Conservation (phyloP, 495 filamentous ascomycete genomes). For the Hypoxylon lienhwacheense region DNA sequence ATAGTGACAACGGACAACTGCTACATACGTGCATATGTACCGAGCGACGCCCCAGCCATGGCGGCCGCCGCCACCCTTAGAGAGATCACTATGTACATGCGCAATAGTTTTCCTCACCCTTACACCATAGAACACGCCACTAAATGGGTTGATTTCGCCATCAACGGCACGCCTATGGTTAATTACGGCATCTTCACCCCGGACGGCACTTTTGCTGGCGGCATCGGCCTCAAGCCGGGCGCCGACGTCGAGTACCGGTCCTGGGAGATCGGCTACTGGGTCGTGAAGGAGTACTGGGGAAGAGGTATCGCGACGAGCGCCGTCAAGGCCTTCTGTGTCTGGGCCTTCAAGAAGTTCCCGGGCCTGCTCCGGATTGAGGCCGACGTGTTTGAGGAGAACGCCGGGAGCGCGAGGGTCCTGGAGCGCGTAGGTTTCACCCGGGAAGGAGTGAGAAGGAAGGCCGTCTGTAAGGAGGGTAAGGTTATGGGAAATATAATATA, state of each 20-base stretch:
- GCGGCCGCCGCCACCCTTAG: constrained; percentile 35
- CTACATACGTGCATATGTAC: constrained; percentile 38
- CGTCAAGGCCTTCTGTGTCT: constrained; percentile 20
- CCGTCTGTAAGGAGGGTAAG: constrained; percentile 40
- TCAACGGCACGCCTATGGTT: constrained; percentile 8
- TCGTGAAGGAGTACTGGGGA: constrained; percentile 43
- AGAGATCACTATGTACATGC: constrained; percentile 41
- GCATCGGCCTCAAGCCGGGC: constrained; percentile 37
- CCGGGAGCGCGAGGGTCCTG: constrained; percentile 40
- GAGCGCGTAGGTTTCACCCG: constrained; percentile 41
- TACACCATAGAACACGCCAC: constrained; percentile 41
- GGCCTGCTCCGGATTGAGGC: constrained; percentile 43
- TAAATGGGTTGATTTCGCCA: constrained; percentile 28
- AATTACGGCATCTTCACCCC: constrained; percentile 41
- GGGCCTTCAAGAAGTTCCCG: constrained; percentile 41
- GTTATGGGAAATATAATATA: constrained; percentile 38
- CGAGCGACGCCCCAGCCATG: constrained; percentile 35
- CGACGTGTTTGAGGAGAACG: constrained; percentile 36
- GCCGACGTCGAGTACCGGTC: constrained; percentile 39
- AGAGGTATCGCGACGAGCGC: constrained; percentile 40
- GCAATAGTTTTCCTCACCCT: constrained; percentile 41
- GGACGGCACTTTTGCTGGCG: constrained; percentile 35
- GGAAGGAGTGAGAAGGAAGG: constrained; percentile 45
- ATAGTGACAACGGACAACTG: constrained; percentile 30
- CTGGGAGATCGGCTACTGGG: constrained; percentile 47